phyloP scores from a whole-genome alignment of 495 filamentous ascomycete species.

The Lentithecium fluviatile region DNA sequence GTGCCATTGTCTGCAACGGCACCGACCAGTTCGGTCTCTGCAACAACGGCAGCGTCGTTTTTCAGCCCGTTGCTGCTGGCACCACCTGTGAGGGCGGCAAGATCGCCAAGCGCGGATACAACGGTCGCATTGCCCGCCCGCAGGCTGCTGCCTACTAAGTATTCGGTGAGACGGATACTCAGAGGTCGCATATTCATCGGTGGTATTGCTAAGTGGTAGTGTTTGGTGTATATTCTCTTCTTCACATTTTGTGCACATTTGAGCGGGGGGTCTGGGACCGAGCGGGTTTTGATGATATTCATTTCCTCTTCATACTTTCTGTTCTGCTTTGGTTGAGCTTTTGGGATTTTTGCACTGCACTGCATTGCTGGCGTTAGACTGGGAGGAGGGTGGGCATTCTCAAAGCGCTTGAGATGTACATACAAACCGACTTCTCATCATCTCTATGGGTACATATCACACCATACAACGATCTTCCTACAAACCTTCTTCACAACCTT shows the following conservation, averaged over 20 bases:
- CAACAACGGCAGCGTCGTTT: slow-evolving; percentile 37
- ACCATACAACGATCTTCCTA: too few species aligned
- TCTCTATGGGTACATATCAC: too few species aligned
- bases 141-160: slow-evolving; percentile 10
- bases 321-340: not conserved
- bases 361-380: not conserved
- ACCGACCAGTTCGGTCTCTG: slow-evolving; percentile 38
- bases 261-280: slow-evolving; percentile 7
- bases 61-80: slow-evolving; percentile 37
- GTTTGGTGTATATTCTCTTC: not conserved
- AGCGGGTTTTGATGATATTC: not conserved
- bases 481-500: too few species aligned
- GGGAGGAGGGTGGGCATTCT: not conserved
- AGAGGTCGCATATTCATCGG: not conserved
- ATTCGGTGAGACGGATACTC: not conserved
- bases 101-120: slow-evolving; percentile 29
- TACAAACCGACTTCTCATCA: too few species aligned
- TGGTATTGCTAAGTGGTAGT: not conserved
- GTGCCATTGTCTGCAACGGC: slow-evolving; percentile 37
- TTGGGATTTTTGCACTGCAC: not conserved
- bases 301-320: slow-evolving; percentile 1
- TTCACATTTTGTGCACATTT: not conserved
- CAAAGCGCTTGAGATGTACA: slow-evolving; percentile 1
- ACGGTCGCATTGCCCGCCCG: slow-evolving; percentile 20
- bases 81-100: slow-evolving; percentile 36